Conservation (phyloP, 1,284 basidiomycete species). For the Rhodotorula sp. region DNA sequence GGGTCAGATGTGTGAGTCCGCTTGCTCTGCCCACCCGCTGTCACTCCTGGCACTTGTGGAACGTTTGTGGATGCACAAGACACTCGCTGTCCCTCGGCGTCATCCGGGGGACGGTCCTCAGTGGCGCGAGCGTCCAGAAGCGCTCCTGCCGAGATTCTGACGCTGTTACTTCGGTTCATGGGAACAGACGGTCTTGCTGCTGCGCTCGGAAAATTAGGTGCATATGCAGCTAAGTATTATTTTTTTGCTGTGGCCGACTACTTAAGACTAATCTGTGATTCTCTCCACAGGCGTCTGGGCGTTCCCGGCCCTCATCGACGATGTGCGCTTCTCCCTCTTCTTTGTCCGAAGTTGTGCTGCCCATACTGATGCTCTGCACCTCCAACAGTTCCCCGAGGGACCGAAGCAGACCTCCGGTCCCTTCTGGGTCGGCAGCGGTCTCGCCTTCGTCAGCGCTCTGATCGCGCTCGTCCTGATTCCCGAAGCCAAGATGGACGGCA, state of each 20-base stretch:
- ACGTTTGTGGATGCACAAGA: too few species aligned
- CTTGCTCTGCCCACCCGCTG: too few species aligned
- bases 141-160: not conserved
- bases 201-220: too few species aligned
- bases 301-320: conserved; percentile 26
- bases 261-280: not conserved
- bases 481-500: conserved; percentile 53
- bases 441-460: conserved; percentile 71
- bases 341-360: too few species aligned
- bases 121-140: not conserved
- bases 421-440: conserved; percentile 45
- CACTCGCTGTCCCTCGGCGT: too few species aligned
- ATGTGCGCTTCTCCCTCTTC: too few species aligned
- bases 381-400: conserved; percentile 34
- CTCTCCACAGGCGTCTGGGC: conserved; percentile 15
- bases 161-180: not conserved
- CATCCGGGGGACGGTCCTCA: too few species aligned
- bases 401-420: conserved; percentile 43
- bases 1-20: conserved; percentile 58
- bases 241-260: not conserved
- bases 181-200: conserved; percentile 46
- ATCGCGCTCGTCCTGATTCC: conserved; percentile 72
- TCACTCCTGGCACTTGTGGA: too few species aligned
- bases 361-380: too few species aligned
- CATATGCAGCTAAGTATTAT: too few species aligned